Base-by-base conservation (phyloP, 2,329 filamentous ascomycete genomes). In the Laburnicola sp. region DNA sequence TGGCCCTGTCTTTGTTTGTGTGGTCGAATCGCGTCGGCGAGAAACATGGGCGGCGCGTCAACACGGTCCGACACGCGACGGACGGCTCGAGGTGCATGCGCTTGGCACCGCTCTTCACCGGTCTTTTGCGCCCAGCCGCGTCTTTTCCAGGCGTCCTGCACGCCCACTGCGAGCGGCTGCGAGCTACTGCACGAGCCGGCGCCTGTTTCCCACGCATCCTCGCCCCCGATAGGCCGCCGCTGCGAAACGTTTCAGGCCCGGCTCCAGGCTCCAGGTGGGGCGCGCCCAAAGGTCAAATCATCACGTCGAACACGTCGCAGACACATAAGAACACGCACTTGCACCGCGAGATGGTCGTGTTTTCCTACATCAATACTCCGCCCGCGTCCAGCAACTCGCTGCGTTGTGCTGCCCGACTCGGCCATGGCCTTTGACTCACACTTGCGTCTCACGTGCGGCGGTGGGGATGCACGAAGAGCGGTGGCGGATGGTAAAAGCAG, bases 291-390 rank as follows among this genome's bases (percentile, higher is more conserved):
- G 56, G 64, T 65, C 69, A 62, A 71, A 67, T 71, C 68, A 65
- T 71, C 70, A 66, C 69, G 69, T 71, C 66, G 55, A 66, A 66
- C 60, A 69, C 67, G 51, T 53, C 46, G 21, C 34, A 11, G 36
- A 49, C 26, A 54, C 62, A 66, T 66, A 68, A 64, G 60, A 59
- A 70, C 67, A 69, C 66, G 66, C 61, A 59, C 63, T 63, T 63
- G 60, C 63, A 74, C 64, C 71, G 72, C 64, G 72, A 66, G 53
- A 74, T 73, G 55, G 71, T 74, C 72, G 72, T 64, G 71, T 71
- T 73, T 71, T 68, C 48, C 25, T 54, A 45, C 44, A 55, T 64
- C 69, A 63, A 65, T 71, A 56, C 44, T 62, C 59, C 60, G 65
- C 50, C 66, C 64, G 52, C 37, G 64, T 66, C 39, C 45, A 63